Evolutionary conservation across 108 stramenopile species (phyloP).

Genomic region (Discostella stelligeroides): DNA sequence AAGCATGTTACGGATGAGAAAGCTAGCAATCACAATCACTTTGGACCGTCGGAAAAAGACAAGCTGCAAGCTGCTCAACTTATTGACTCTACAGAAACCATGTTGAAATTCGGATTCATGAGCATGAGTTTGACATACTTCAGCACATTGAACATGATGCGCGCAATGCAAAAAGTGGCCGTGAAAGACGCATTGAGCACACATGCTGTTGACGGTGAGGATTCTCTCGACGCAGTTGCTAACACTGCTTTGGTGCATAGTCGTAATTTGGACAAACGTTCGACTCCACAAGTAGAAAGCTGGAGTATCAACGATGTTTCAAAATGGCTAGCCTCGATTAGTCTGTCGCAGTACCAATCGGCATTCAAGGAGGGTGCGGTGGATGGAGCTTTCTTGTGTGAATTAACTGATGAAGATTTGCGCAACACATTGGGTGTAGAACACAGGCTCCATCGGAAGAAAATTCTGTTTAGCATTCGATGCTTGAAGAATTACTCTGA

Average conservation of each 20-base stretch:
- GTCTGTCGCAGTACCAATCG: constrained; percentile 78
- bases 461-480: constrained; percentile 76
- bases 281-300: constrained; percentile 57
- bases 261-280: constrained; percentile 12
- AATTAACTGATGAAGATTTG: constrained; percentile 89
- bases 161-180: constrained; percentile 81
- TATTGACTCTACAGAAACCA: constrained; percentile 86
- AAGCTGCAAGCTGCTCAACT: constrained; percentile 82
- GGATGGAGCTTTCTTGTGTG: constrained; percentile 86
- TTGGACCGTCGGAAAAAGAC: constrained; percentile 56
- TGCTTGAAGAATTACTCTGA: constrained; percentile 45
- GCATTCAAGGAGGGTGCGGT: constrained; percentile 84
- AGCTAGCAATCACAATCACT: constrained; percentile 17
- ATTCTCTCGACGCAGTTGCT: background rate
- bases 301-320: constrained; percentile 88
- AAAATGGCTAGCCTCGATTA: constrained; percentile 80
- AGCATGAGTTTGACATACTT: constrained; percentile 91
- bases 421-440: constrained; percentile 88
- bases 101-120: constrained; percentile 95
- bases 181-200: constrained; percentile 19
- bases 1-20: constrained; percentile 9
- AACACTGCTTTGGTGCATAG: background rate
- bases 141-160: constrained; percentile 87
- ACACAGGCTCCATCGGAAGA: constrained; percentile 89
- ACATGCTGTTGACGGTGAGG: constrained; percentile 5